A percentile compares a stretch with the other conserved stretches of the same genome.
Conservation (phyloP, 108 stramenopile species). For the Cyclotella distinguenda region DNA sequence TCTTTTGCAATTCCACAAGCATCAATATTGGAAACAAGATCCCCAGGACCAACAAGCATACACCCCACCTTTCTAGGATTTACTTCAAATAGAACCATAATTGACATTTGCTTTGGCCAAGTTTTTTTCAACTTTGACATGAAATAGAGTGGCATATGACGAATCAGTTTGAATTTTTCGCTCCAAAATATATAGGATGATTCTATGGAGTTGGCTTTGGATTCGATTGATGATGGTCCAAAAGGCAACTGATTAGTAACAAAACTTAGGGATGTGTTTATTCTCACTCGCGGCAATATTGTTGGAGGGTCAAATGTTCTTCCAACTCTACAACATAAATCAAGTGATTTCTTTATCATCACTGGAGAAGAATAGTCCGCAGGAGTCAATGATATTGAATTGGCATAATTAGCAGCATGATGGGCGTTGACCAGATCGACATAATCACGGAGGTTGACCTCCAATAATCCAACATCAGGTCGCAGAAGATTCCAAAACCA, state of each 20-base stretch:
- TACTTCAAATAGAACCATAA: conserved; percentile 27
- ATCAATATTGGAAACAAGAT: conserved; percentile 29
- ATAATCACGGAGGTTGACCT: conserved; percentile 35
- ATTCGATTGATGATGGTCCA: neutral
- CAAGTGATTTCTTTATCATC: conserved; percentile 29
- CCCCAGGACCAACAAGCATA: conserved; percentile 34
- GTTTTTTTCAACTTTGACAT: conserved; percentile 6
- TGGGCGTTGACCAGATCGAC: conserved; percentile 19
- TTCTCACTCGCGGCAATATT: conserved; percentile 16
- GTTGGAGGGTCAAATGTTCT: conserved; percentile 17
- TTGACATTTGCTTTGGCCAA: conserved; percentile 45
- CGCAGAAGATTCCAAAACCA: conserved; percentile 43
- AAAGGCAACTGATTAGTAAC: conserved; percentile 40
- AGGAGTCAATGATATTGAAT: conserved; percentile 30
- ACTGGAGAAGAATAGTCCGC: conserved; percentile 34
- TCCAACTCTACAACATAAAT: conserved; percentile 31
- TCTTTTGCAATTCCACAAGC: conserved; percentile 42
- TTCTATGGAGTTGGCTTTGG: neutral
- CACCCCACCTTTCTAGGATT: conserved; percentile 35
- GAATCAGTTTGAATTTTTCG: conserved; percentile 16
- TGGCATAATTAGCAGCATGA: conserved; percentile 48
- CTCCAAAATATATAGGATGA: neutral
- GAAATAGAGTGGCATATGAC: conserved; percentile 37
- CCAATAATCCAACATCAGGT: conserved; percentile 35
- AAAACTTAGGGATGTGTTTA: conserved; percentile 25